Percentiles rank a stretch among this genome's conserved stretches.
phyloP scores from a whole-genome alignment of 768 basidiomycete species.

The Lactifluus rugatus region DNA sequence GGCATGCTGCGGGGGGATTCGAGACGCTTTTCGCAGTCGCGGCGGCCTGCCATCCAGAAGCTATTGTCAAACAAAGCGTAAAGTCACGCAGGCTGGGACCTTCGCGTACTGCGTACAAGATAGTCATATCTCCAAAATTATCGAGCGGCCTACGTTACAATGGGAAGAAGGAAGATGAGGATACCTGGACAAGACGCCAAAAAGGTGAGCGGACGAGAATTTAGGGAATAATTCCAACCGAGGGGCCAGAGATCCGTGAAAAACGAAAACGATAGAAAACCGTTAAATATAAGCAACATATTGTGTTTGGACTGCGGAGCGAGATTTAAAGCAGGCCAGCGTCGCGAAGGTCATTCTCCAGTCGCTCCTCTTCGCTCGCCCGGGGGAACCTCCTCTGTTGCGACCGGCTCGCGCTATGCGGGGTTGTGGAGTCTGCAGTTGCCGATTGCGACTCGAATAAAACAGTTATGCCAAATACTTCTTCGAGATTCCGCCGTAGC shows the following conservation, averaged over 20 bases:
- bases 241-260: background rate
- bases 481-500: conserved; percentile 15
- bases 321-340: conserved; percentile 12
- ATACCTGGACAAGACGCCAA: background rate
- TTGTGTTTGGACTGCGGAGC: too few relatives aligned
- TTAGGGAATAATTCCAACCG: background rate
- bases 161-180: background rate
- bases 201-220: background rate
- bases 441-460: background rate
- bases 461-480: conserved; percentile 14
- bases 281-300: background rate
- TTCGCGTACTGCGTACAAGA: background rate
- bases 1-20: background rate
- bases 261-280: background rate
- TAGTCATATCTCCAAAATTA: background rate
- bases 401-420: background rate
- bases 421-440: background rate
- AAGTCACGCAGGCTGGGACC: background rate
- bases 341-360: conserved; percentile 16
- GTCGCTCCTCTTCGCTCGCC: conserved; percentile 8
- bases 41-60: background rate
- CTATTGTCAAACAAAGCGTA: background rate
- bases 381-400: background rate
- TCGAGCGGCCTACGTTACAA: background rate
- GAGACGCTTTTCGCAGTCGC: background rate